Base-by-base conservation (phyloP, 225 moss, liverwort and hornwort species). In the Physcomitrium patens region DNA sequence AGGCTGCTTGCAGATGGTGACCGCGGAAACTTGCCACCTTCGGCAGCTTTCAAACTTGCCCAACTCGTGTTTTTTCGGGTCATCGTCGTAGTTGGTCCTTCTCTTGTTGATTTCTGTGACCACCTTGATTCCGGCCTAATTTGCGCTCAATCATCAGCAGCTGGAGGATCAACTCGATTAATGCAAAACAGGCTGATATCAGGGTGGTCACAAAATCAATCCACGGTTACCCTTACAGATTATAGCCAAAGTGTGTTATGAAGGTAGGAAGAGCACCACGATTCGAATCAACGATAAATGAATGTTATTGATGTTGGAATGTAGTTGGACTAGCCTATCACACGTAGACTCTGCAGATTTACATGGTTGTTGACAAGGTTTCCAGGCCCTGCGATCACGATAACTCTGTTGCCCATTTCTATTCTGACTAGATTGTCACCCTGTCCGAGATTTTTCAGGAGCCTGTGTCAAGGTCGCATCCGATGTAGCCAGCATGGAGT, bases 61-160 rank as follows among this genome's bases (percentile, higher is more conserved):
- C 31, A 37, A 50, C 27, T 14, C 60, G 3, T 2, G 23, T 59
- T 31, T 65, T 44, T 10, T 42, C 27, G 22, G 9, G 46, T 22
- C 52, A 37, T n/a, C 9, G 15, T 65, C 65, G 49, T 26, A 11
- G 26, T 50, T 24, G 61, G 14, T 1, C 20, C n/a, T 10, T n/a
- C 26, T 19, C 15, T 69, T 67, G 20, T n/a, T n/a, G 66, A 66
- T 61, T 82, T 74, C 63, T 74, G 86, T 86, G 86, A 86, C 86
- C 86, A 86, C 86, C 82, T 86, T 86, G 86, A 86, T 86, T 86
- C 86, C 86, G 82, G 86, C 86, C 86, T 86, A 69, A 51, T 86
- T 86, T 74, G 71, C 77, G 73, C 67, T 53, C 69, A 74, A 58
- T 80, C 67, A 68, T 63, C 64, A 62, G 72, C 54, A 72, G 68